These are phyloP conservation scores for Stagonosporopsis rhizophila DNA, from an alignment of 2,329 filamentous ascomycete genomes.

Conservation along the genomic window DNA sequence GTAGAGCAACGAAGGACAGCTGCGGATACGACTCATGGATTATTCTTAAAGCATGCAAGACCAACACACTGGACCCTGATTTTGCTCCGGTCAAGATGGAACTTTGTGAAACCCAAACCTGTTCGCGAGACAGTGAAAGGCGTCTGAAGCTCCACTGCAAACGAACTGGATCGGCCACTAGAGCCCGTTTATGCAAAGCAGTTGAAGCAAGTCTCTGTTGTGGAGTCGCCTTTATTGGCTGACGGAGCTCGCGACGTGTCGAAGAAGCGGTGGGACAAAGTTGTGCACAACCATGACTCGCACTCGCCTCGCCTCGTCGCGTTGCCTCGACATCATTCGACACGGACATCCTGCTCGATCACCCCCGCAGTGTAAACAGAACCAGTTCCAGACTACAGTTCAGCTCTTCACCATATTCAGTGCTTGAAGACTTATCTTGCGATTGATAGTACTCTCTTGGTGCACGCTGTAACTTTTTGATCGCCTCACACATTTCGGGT, in stretches of 20 bases:
- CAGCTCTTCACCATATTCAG: constrained; percentile 13
- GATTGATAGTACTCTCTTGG: background rate
- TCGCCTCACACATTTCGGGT: background rate
- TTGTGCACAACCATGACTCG: constrained; percentile 11
- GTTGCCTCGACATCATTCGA: constrained; percentile 11
- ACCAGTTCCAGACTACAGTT: constrained; percentile 18
- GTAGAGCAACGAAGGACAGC: background rate
- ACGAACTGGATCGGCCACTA: constrained; percentile 20
- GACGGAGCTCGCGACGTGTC: background rate
- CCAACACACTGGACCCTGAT: constrained; percentile 10
- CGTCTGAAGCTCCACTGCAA: constrained; percentile 10
- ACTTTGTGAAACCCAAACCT: constrained; percentile 18
- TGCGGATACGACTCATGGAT: background rate
- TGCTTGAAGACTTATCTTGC: background rate
- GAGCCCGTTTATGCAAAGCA: constrained; percentile 11
- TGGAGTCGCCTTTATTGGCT: constrained; percentile 7
- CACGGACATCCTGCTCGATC: background rate
- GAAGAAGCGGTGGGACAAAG: constrained; percentile 9
- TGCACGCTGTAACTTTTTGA: constrained; percentile 8
- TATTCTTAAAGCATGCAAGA: background rate
- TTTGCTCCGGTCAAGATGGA: constrained; percentile 17
- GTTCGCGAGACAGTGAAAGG: constrained; percentile 9
- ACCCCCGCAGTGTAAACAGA: constrained; percentile 17
- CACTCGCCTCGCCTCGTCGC: constrained; percentile 4
- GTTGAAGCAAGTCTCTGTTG: constrained; percentile 11